Base-by-base conservation (phyloP, 2,329 filamentous ascomycete genomes). In the Phialophora expanda region DNA sequence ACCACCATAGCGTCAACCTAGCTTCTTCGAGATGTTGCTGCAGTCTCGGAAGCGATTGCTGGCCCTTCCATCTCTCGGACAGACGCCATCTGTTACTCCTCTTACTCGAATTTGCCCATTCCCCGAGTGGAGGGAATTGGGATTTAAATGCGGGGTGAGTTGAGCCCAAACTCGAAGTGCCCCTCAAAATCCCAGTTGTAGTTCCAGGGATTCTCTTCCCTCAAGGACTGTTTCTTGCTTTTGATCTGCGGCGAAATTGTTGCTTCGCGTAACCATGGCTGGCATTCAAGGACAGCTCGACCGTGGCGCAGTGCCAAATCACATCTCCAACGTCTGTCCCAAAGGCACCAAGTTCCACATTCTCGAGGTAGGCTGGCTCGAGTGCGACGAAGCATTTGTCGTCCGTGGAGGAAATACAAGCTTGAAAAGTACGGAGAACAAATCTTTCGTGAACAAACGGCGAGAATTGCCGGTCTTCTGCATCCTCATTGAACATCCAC, bases 381-480 rank as follows among this genome's bases (percentile, higher is more conserved):
- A 72, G 51, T 68, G 66, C 48, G 70, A 71, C 53, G 70, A 72
- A 41, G 70, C 59, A 7, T 72, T 72, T 41, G 69, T 72, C 20
- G 53, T 70, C 30, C 67, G 70, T 30, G 69, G 70, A 22, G 69
- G 69, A 9, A 72, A 72, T 53, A 69, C 69, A 28, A 69, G 66
- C 48, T 50, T 64, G 53, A 67, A 69, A 62, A 68, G 66, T 61
- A 71, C 62, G 8, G 68, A 70, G 58, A 60, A 62, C 48, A 66
- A 68, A 34, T 65, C 64, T 14, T 72, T 72, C 51, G 66, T 98
- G 69, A 92, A 92, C n/a, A 93, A 97, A 76, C 86, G 95, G 64
- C 86, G 94, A 61, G 91, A 90, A 67, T 82, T 86, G 7, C 90
- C 90, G 1, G 88, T 96, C 75, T 94, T 97, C 75, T 71, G 67